Evolutionary conservation across 768 basidiomycete species (phyloP), one percentile per base, ranked within the genome.

Genomic region (Roridomyces roridus): DNA sequence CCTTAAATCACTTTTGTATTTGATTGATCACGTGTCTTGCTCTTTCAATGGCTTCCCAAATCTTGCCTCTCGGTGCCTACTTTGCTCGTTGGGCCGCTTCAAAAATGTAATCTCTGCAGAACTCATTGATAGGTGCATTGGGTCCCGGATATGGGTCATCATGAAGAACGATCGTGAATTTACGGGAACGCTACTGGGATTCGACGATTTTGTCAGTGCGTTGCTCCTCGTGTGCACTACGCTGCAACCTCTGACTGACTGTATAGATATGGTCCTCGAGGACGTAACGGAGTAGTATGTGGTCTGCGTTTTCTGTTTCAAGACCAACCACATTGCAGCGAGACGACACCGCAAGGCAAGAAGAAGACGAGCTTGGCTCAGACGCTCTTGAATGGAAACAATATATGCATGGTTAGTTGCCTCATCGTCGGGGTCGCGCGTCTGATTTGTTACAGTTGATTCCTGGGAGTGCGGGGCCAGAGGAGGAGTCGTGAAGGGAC

Each of bases 191-290:
- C 80, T 99, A 37, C 81, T 96, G 29, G 96, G 96, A 2, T 99
- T 99, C 66, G 96, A 99, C 71, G 96, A 99, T 75, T 99, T 96
- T 73, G 96, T 99, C 73, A 99, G 96, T 98, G 72, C 84, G 96
- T 96, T 36, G 26, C 35, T 20, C 24, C 12, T 51, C 47, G n/a
- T 28, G 41, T 35, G 25, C 39, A 40, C 42, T 26, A 23, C 36
- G 59, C 24, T 34, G 25, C 56, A 52, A 40, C 23, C 29, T 29
- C 39, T 53, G 34, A 55, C 48, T 3, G 23, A 25, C 35, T 24
- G 31, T 20, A 24, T 49, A 94, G 92, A 94, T 69, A 93, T 96
- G 89, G 94, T 96, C 6, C 75, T 99, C 49, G 94, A 98, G 69
- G 95, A 99, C 65, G 96, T 98, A 8, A 96, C 86, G 6, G 96